Evolutionary conservation across 805 yeast species (phyloP).

Genomic region (Wickerhamiella allomyrinae): DNA sequence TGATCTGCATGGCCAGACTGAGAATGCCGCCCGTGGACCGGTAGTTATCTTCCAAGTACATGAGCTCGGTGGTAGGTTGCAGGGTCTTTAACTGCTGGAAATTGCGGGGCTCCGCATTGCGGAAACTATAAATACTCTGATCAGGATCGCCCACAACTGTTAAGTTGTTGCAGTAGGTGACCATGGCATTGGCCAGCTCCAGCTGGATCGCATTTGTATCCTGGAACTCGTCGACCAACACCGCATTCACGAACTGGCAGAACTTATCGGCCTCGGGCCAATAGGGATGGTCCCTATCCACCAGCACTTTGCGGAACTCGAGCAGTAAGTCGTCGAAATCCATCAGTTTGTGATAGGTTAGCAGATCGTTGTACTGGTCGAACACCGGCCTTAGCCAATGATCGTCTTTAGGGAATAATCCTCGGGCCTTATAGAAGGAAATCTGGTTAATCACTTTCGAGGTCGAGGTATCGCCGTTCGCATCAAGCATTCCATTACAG

Average conservation of each 20-base stretch:
- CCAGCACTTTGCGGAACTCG: conserved; percentile 37
- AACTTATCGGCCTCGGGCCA: conserved; percentile 20
- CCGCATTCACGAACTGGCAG: conserved; percentile 43
- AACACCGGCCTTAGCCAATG: conserved; percentile 27
- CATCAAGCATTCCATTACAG: neutral
- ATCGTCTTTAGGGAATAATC: neutral
- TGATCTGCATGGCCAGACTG: conserved; percentile 38
- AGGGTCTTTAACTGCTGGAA: conserved; percentile 40
- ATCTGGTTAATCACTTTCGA: neutral
- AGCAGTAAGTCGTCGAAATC: conserved; percentile 81
- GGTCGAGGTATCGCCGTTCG: neutral
- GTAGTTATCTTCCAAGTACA: conserved; percentile 55
- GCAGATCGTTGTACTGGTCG: conserved; percentile 35
- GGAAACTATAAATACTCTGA: conserved; percentile 81
- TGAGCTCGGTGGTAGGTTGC: conserved; percentile 25
- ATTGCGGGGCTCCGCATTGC: conserved; percentile 62
- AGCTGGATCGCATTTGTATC: conserved; percentile 76
- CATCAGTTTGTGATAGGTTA: conserved; percentile 31
- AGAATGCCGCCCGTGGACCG: conserved; percentile 63
- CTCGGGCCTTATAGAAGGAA: neutral
- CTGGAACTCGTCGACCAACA: conserved; percentile 87
- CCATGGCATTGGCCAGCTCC: conserved; percentile 43
- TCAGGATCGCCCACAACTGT: conserved; percentile 96
- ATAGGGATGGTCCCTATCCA: conserved; percentile 21
- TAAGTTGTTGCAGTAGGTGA: conserved; percentile 29